Evolutionary conservation across 2,329 filamentous ascomycete species (phyloP), one percentile per base, ranked within the genome.

Genomic region (Alternaria sp.): DNA sequence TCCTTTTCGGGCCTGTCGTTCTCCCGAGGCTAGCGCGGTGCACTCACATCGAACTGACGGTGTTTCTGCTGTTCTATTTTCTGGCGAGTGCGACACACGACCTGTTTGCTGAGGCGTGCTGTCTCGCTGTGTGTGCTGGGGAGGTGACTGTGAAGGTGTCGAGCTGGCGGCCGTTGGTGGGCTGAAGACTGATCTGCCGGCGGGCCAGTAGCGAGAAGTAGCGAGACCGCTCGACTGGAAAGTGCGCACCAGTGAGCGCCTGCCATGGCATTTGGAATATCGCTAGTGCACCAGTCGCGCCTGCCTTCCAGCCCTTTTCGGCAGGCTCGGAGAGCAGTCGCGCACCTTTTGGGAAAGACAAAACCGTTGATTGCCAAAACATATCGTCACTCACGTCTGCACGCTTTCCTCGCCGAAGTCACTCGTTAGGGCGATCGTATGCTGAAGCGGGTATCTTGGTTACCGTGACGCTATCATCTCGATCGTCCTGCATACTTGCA

Each of bases 1-100:
- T 70, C 71, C 67, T 72, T 70, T 73, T 69, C 56, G 64, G 65
- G 66, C 67, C 63, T 68, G 64, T 68, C 66, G 60, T 68, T 70
- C 62, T 64, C 64, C 60, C 63, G 66, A 55, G 51, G 48, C 66
- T 66, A 58, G 64, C 51, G 61, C 56, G 46, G 60, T 55, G 62
- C 59, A 51, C 52, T 52, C 42, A 57, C 48, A 51, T 32, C 38
- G 46, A 42, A 54, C 51, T 26, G 60, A 49, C 43, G 30, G 34
- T 47, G 58, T 63, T 62, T 63, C 61, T 59, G 61, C 51, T 42
- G 54, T 42, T 55, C 44, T 34, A 51, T 48, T 7, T 43, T 42
- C 30, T 36, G 38, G 39, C 54, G 36, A 43, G 58, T 18, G 62
- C 59, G 49, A 60, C 52, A 57, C 56, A 38, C 34, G 26, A 28